These are phyloP conservation scores for Rhynchosporium agropyri DNA, from an alignment of 2,329 filamentous ascomycete genomes.

Conservation along the genomic window DNA sequence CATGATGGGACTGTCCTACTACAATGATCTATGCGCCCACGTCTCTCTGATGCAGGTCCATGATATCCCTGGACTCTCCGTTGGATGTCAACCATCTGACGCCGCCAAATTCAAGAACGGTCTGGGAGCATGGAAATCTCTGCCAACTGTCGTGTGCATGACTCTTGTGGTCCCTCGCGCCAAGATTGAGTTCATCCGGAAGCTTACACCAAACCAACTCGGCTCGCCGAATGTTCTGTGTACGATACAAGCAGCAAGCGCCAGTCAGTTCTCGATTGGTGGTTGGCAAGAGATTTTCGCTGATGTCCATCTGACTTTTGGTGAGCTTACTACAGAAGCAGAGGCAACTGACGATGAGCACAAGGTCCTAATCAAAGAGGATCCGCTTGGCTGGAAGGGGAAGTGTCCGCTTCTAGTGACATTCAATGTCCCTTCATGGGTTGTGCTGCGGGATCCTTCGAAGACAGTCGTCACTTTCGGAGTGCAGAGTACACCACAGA, in stretches of 20 bases:
- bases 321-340: constrained; percentile 7
- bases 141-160: constrained; percentile 18
- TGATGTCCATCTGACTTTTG: constrained; percentile 19
- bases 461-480: constrained; percentile 5
- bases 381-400: constrained; percentile 14
- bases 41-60: neutral
- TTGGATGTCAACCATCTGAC: neutral
- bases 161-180: constrained; percentile 19
- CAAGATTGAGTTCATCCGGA: constrained; percentile 8
- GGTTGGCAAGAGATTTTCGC: constrained; percentile 18
- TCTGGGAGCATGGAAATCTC: constrained; percentile 1
- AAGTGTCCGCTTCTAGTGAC: constrained; percentile 16
- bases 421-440: constrained; percentile 18
- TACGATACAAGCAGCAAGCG: neutral
- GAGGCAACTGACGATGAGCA: neutral
- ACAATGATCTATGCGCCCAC: constrained; percentile 7
- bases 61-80: neutral
- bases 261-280: neutral
- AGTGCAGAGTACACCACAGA: constrained; percentile 15
- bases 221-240: constrained; percentile 12
- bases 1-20: neutral
- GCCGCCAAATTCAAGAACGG: neutral
- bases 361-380: constrained; percentile 16
- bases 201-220: neutral
- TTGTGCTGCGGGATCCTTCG: neutral